A percentile compares a stretch with the other conserved stretches of the same genome.
phyloP scores from a whole-genome alignment of 441 rosid species.

The Cnidoscolus chayamansa region DNA sequence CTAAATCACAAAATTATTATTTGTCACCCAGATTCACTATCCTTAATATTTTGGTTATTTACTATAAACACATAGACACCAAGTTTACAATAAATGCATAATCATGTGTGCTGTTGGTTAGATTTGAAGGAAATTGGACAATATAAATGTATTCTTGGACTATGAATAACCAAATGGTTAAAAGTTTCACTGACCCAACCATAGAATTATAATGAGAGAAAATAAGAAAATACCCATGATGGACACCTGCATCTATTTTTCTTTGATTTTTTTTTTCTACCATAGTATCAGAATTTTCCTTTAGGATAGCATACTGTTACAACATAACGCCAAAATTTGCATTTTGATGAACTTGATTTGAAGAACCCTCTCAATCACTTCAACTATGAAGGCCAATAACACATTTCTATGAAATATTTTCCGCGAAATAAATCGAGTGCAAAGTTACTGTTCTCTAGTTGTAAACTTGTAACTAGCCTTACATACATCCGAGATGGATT shows the following conservation, averaged over 20 bases:
- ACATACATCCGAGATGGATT: background rate
- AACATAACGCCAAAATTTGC: background rate
- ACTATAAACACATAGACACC: background rate
- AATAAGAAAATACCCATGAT: background rate
- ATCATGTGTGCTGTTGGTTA: background rate
- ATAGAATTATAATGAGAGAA: background rate
- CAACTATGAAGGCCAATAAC: background rate
- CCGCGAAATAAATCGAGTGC: background rate
- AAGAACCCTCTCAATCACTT: background rate
- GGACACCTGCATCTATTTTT: too few relatives aligned
- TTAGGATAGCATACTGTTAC: background rate
- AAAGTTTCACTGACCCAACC: background rate
- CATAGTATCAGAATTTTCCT: background rate
- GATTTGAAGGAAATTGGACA: background rate
- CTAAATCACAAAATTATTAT: too few relatives aligned
- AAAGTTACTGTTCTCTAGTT: too few relatives aligned
- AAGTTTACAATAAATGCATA: background rate
- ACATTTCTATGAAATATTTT: background rate
- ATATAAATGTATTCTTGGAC: background rate
- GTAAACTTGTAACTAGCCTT: too few relatives aligned
- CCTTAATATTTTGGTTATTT: background rate
- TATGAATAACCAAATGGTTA: background rate
- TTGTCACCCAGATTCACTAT: background rate
- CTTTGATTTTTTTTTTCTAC: background rate
- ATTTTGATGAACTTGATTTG: background rate